Percentiles rank a stretch among this genome's conserved stretches.
phyloP scores from a whole-genome alignment of 352 stramenopile genomes.

The Phytophthora capsici region DNA sequence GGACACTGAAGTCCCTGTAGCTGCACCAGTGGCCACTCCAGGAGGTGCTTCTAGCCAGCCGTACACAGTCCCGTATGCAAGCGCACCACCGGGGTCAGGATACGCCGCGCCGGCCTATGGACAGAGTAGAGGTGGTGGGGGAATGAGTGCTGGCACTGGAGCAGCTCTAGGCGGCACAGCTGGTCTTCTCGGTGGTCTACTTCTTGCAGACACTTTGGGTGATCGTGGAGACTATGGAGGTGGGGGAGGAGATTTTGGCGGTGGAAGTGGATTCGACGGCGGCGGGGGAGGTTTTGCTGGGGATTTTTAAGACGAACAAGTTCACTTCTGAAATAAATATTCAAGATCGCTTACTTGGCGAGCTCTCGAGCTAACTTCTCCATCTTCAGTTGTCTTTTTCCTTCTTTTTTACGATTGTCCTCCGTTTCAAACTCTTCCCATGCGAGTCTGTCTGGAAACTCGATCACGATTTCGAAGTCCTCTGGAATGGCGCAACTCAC shows the following conservation, averaged over 20 bases:
- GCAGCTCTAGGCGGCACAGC: conserved; percentile 54
- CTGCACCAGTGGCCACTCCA: conserved; percentile 16
- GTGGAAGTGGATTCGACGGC: conserved; percentile 31
- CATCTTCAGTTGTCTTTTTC: conserved; percentile 25
- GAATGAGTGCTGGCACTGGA: conserved; percentile 55
- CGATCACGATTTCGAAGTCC: conserved; percentile 16
- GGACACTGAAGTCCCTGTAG: conserved; percentile 24
- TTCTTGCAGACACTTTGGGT: conserved; percentile 47
- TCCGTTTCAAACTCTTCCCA: conserved; percentile 11
- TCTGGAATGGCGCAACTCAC: conserved; percentile 28
- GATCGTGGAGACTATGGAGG: conserved; percentile 32
- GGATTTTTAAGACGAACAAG: conserved; percentile 49
- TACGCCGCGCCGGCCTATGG: conserved; percentile 37
- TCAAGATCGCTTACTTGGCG: conserved; percentile 24
- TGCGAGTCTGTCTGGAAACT: conserved; percentile 30
- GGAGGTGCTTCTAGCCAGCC: conserved; percentile 5
- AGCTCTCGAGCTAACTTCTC: conserved; percentile 32
- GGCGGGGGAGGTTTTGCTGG: conserved; percentile 49
- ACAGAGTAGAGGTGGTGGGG: conserved; percentile 24
- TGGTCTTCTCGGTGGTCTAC: conserved; percentile 52
- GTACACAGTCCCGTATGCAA: conserved; percentile 22
- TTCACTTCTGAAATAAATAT: conserved; percentile 16
- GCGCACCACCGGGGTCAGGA: conserved; percentile 7
- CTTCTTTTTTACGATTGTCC: conserved; percentile 12
- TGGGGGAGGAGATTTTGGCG: conserved; percentile 32